Evolutionary conservation across 345 rosid genomes (phyloP), one percentile per base, ranked within the genome.

Genomic region (Pseudoturritis turrita): DNA sequence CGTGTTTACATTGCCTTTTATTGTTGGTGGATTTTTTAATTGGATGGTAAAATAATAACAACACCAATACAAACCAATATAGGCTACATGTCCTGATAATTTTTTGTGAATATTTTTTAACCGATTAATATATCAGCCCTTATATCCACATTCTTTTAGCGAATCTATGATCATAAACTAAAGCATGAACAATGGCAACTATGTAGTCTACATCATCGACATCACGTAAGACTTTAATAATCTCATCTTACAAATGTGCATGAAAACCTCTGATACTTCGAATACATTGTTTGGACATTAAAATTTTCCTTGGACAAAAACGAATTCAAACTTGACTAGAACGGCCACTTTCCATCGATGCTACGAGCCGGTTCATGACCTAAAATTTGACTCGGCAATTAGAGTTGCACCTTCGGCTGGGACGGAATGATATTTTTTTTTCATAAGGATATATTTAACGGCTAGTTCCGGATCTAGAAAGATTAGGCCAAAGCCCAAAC

Each of bases 1-100:
- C n/a, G n/a, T 47, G 58, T 49, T 65, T 65, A 49, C 68, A 64
- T 19, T 46, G 19, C 56, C 28, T 46, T 36, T 31, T 65, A 9
- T 35, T 18, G 29, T n/a, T 50, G 0, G n/a, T n/a, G n/a, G n/a
- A n/a, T n/a, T n/a, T n/a, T n/a, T n/a, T n/a, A n/a, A n/a, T n/a
- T n/a, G n/a, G n/a, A n/a, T n/a, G n/a, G n/a, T n/a, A n/a, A n/a
- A n/a, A n/a, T n/a, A n/a, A n/a, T n/a, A n/a, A n/a, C n/a, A n/a
- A n/a, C n/a, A n/a, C n/a, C n/a, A n/a, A n/a, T n/a, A n/a, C n/a
- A n/a, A n/a, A n/a, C n/a, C n/a, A n/a, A n/a, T n/a, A n/a, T n/a
- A n/a, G n/a, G n/a, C n/a, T n/a, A n/a, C n/a, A n/a, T n/a, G n/a
- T n/a, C n/a, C n/a, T n/a, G n/a, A n/a, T n/a, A n/a, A n/a, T 64